Evolutionary conservation across 805 yeast species (phyloP).

Genomic region (Kuraishia piskuri): DNA sequence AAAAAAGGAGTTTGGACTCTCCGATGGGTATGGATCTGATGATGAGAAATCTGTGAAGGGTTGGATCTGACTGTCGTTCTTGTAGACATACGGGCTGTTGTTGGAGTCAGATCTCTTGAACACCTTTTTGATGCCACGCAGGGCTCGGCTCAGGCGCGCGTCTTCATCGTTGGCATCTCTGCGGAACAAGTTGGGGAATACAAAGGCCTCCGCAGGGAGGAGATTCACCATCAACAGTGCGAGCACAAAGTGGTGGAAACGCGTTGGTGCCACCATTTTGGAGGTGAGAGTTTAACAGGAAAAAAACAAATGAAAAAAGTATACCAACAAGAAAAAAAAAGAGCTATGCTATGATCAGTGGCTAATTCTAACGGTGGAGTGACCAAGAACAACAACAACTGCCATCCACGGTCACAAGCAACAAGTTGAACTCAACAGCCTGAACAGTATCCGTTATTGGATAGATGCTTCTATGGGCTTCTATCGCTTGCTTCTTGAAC

Average conservation of each 20-base stretch:
- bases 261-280: neutral
- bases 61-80: neutral
- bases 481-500: no score
- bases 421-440: neutral
- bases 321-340: no score
- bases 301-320: no score
- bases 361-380: neutral
- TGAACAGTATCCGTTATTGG: neutral
- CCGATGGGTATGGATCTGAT: neutral
- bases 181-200: neutral
- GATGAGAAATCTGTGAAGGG: neutral
- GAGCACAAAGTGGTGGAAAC: neutral
- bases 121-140: neutral
- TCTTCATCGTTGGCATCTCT: neutral
- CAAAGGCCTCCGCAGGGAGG: neutral
- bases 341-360: neutral
- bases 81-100: neutral
- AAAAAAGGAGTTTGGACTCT: neutral
- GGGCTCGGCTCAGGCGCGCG: neutral
- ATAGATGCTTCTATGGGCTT: no score
- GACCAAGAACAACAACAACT: neutral
- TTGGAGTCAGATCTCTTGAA: neutral
- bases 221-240: neutral
- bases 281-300: neutral
- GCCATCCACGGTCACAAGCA: neutral